phyloP scores from a whole-genome alignment of 345 rosid genomes.

The Orychophragmus violaceus region DNA sequence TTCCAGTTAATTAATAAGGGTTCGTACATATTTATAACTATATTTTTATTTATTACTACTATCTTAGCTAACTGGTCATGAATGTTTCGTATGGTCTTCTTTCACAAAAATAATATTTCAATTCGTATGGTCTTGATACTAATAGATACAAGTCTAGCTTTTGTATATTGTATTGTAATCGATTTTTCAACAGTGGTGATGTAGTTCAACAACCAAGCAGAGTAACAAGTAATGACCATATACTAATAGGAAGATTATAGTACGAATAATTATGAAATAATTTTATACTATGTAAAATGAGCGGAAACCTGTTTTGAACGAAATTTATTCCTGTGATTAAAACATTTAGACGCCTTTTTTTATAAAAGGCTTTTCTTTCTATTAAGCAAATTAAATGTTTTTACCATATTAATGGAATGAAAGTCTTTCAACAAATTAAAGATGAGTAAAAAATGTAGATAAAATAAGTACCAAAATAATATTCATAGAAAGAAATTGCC shows the following conservation, averaged over 20 bases:
- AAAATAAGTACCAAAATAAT: not conserved
- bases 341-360: not conserved
- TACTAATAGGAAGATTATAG: not conserved
- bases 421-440: not conserved
- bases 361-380: no score
- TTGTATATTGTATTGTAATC: not conserved
- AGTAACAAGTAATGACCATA: not conserved
- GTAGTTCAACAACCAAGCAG: constrained; percentile 6
- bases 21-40: not conserved
- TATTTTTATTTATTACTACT: not conserved
- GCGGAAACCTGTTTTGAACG: not conserved
- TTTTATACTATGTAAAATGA: not conserved
- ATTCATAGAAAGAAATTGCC: not conserved
- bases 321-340: not conserved
- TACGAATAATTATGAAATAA: not conserved
- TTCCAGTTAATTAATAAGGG: not conserved
- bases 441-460: not conserved
- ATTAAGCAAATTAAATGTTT: not conserved
- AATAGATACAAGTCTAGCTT: not conserved
- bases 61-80: not conserved
- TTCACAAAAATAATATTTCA: no score
- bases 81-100: no score
- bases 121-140: not conserved
- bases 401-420: not conserved
- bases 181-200: not conserved